Evolutionary conservation across 352 stramenopile species (phyloP).

Genomic region (Phytophthora citricola): DNA sequence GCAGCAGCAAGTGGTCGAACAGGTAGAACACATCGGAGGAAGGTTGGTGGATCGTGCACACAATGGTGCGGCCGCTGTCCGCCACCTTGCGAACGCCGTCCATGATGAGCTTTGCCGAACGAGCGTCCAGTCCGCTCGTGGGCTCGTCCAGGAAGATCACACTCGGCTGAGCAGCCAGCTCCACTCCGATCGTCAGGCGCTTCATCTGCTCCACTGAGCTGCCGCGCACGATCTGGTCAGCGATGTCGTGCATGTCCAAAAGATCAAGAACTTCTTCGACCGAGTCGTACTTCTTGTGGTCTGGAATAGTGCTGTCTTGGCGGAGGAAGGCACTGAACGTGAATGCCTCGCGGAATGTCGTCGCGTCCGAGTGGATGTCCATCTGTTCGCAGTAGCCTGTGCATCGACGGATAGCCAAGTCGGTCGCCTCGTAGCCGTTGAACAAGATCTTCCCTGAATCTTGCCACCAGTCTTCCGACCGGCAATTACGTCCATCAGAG

Average conservation of each 20-base stretch:
- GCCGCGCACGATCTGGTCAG: slow-evolving; percentile 54
- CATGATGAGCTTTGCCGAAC: slow-evolving; percentile 79
- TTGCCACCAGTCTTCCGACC: slow-evolving; percentile 68
- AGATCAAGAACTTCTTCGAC: slow-evolving; percentile 45
- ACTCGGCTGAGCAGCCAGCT: slow-evolving; percentile 78
- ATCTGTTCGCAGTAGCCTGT: slow-evolving; percentile 79
- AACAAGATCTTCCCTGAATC: slow-evolving; percentile 57
- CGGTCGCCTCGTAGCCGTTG: slow-evolving; percentile 47
- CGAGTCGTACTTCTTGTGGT: slow-evolving; percentile 39
- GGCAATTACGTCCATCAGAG: slow-evolving; percentile 93
- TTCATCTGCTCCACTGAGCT: slow-evolving; percentile 58
- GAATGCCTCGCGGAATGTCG: slow-evolving; percentile 88
- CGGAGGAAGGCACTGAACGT: slow-evolving; percentile 87
- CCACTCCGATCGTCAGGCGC: slow-evolving; percentile 53
- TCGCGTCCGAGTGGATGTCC: slow-evolving; percentile 83
- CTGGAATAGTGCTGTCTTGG: slow-evolving; percentile 35
- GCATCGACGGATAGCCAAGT: slow-evolving; percentile 45
- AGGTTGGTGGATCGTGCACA: slow-evolving; percentile 93
- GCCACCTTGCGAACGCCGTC: slow-evolving; percentile 84
- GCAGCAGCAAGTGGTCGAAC: slow-evolving; percentile 83
- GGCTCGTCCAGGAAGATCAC: slow-evolving; percentile 84
- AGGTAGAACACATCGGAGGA: slow-evolving; percentile 86
- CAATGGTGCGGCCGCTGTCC: slow-evolving; percentile 62
- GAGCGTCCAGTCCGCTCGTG: slow-evolving; percentile 83
- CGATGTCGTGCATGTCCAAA: slow-evolving; percentile 88